Evolutionary conservation across 2,329 filamentous ascomycete species (phyloP), one percentile per base, ranked within the genome.

Genomic region (Botrytis sinoallii): DNA sequence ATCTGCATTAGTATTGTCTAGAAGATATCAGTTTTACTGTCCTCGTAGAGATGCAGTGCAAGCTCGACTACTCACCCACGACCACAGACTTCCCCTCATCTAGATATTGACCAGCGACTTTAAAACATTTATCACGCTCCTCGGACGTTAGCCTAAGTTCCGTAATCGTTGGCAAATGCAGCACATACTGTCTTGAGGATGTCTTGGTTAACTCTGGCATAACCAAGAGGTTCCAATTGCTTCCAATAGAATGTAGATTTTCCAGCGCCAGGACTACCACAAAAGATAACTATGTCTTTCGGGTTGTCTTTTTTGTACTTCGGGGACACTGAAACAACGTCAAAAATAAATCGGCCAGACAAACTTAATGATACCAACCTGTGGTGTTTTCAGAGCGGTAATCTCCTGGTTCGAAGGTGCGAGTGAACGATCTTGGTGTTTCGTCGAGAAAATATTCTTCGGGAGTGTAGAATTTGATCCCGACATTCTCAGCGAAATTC

Each of bases 1-100:
- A 83, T 97, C 92, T 44, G 95, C 89, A 81, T 99, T 99, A n/a
- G 96, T 98, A 82, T 97, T 98, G 83, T 99, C 96, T 96, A 66
- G 38, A 55, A 42, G 67, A 73, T 46, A 63, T 77, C 52, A 68
- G 73, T 61, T 69, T 68, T 63, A 52, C 32, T 40, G n/a, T 67
- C 35, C 68, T 61, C 25, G 60, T 38, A 48, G 18, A 12, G 46
- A 75, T 73, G 75, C 68, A 40, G 66, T 74, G 66, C 65, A 67
- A 72, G 38, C 42, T 61, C 40, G 52, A 57, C 18, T 74, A 85
- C 90, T 77, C 86, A 96, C 93, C 94, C 74, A 98, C 87, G 40
- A 87, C 93, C 6, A 97, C 89, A 3, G 93, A 92, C 35, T 86
- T 86, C 2, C 91, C 90, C 38, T 88, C 86, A 59, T 86, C 82